A percentile compares a stretch with the other conserved stretches of the same genome.
phyloP scores from a whole-genome alignment of 2,329 filamentous ascomycete species.

The Pseudocercospora fuligena region DNA sequence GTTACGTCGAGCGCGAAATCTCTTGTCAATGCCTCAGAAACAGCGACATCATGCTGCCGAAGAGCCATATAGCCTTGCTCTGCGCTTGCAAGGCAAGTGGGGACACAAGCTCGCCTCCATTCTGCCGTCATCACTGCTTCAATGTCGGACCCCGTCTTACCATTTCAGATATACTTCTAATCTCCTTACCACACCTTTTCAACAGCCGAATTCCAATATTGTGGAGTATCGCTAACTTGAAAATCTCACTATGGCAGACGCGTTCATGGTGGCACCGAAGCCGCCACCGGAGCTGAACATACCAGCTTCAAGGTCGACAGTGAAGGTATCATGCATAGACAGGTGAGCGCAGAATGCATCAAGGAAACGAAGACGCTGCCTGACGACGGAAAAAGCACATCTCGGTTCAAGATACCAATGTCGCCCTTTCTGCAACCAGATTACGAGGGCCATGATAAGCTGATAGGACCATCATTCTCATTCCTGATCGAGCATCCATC shows the following conservation, averaged over 20 bases:
- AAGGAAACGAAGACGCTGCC: neutral
- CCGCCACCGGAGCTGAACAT: conserved; percentile 41
- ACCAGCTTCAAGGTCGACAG: conserved; percentile 37
- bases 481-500: conserved; percentile 56
- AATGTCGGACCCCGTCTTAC: neutral
- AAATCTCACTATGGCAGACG: conserved; percentile 25
- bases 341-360: conserved; percentile 30
- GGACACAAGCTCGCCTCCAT: neutral
- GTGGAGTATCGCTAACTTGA: too few species aligned
- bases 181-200: neutral
- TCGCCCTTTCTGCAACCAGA: conserved; percentile 44
- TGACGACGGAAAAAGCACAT: conserved; percentile 35
- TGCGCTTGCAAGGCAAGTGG: conserved; percentile 3
- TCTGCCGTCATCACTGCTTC: conserved; percentile 12
- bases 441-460: conserved; percentile 44
- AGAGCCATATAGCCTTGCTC: too few species aligned
- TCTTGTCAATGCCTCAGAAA: neutral
- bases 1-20: neutral
- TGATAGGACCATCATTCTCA: conserved; percentile 49
- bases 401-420: conserved; percentile 39
- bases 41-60: too few species aligned
- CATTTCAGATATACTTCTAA: neutral
- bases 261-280: conserved; percentile 32
- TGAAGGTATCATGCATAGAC: conserved; percentile 45
- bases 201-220: neutral